A percentile compares a stretch with the other conserved stretches of the same genome.
Evolutionary conservation across 495 filamentous ascomycete species (phyloP).

Genomic region (Hapsidospora chrysogenum): DNA sequence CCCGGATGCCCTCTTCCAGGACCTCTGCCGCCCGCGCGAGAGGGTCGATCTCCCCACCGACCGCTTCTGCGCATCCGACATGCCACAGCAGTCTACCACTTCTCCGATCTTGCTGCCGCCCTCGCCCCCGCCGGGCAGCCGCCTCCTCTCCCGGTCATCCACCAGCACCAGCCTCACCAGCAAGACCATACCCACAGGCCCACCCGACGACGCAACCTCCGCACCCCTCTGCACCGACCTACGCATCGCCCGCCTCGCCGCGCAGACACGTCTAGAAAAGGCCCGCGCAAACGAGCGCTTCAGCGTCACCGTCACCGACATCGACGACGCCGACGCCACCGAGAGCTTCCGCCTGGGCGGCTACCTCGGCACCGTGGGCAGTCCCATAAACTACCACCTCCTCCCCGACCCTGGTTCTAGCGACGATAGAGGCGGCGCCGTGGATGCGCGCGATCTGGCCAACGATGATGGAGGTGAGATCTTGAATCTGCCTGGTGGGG

Average conservation of each 20-base stretch:
- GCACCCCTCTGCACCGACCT: constrained; percentile 26
- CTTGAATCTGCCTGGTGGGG: constrained; percentile 9
- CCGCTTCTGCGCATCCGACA: constrained; percentile 16
- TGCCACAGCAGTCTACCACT: constrained; percentile 8
- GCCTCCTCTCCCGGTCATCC: constrained; percentile 9
- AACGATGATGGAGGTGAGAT: constrained; percentile 25
- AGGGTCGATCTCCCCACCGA: constrained; percentile 17
- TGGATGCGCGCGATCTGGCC: constrained; percentile 34
- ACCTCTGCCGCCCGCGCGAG: constrained; percentile 42
- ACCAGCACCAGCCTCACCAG: constrained; percentile 4
- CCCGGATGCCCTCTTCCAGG: constrained; percentile 54
- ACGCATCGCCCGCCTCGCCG: constrained; percentile 31
- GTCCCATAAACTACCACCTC: constrained; percentile 40
- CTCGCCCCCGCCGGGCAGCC: constrained; percentile 10
- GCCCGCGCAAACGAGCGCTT: constrained; percentile 35
- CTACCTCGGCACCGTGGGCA: constrained; percentile 40
- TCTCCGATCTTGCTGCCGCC: constrained; percentile 5
- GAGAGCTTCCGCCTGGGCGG: constrained; percentile 34
- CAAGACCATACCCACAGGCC: constrained; percentile 13
- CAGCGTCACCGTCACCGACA: constrained; percentile 30
- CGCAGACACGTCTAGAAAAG: constrained; percentile 39
- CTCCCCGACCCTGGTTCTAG: constrained; percentile 37
- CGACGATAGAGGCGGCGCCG: constrained; percentile 35
- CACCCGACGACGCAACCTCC: constrained; percentile 4
- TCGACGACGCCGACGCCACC: constrained; percentile 21